Evolutionary conservation across 179 eudicot species (phyloP).

Genomic region (Silene noctiflora): DNA sequence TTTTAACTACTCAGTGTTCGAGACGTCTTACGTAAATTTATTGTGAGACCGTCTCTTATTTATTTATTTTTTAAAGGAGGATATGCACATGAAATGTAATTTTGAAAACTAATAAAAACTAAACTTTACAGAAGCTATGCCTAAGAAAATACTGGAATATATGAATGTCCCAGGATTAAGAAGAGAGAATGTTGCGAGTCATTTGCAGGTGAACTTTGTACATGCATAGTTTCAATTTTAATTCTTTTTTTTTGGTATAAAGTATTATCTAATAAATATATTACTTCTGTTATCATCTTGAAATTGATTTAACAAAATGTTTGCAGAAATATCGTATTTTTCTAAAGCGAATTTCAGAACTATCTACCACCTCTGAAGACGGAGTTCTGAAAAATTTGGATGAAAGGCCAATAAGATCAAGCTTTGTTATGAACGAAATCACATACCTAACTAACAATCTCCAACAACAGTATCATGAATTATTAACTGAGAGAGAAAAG

Average conservation of each 20-base stretch:
- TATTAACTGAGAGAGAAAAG: constrained; percentile 1
- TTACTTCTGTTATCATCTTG: neutral
- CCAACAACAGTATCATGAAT: constrained; percentile 23
- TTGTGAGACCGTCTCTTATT: too few relatives aligned
- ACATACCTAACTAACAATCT: constrained; percentile 20
- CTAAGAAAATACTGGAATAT: constrained; percentile 29
- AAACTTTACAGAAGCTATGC: constrained; percentile 24
- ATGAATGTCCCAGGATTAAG: constrained; percentile 34
- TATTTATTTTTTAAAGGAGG: too few relatives aligned
- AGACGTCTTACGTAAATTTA: too few relatives aligned
- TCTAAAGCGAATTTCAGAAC: constrained; percentile 23
- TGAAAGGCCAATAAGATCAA: constrained; percentile 35
- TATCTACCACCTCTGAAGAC: neutral
- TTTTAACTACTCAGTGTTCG: too few relatives aligned
- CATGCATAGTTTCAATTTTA: neutral
- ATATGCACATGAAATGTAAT: too few relatives aligned
- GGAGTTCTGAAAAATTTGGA: constrained; percentile 19
- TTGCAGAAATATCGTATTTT: constrained; percentile 36
- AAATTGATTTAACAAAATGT: neutral
- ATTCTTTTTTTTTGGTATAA: too few relatives aligned
- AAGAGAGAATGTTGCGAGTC: constrained; percentile 36
- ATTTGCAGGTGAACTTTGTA: constrained; percentile 25
- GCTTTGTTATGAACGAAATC: constrained; percentile 32
- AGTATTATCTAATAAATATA: too few relatives aligned
- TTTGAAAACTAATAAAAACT: too few relatives aligned